Percentiles rank a stretch among this genome's conserved stretches.
Conservation (phyloP, 1,139 yeast species). For the Tardiomyces blankii region DNA sequence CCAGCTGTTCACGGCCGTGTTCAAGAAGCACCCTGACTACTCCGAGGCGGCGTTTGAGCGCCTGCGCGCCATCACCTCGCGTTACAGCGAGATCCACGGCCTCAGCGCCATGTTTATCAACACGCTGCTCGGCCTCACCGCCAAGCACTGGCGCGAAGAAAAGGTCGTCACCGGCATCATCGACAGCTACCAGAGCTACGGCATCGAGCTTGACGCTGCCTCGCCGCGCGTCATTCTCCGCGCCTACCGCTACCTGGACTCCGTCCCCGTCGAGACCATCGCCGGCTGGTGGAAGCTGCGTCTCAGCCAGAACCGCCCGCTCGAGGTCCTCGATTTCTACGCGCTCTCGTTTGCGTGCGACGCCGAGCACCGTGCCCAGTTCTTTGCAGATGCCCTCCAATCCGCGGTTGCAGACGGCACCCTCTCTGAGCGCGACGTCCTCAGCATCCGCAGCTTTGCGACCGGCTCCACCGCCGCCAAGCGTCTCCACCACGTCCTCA, state of each 20-base stretch:
- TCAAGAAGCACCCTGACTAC: slow-evolving; percentile 44
- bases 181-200: slow-evolving; percentile 47
- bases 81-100: slow-evolving; percentile 46
- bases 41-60: slow-evolving; percentile 46
- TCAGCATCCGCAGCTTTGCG: slow-evolving; percentile 5
- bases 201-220: slow-evolving; percentile 54
- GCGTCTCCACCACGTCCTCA: background rate
- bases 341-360: slow-evolving; percentile 39
- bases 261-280: slow-evolving; percentile 43
- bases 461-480: slow-evolving; percentile 4
- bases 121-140: slow-evolving; percentile 57
- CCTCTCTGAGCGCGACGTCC: slow-evolving; percentile 1
- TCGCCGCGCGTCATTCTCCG: slow-evolving; percentile 66
- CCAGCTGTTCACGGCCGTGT: slow-evolving; percentile 57
- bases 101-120: slow-evolving; percentile 68
- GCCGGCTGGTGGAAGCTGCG: slow-evolving; percentile 47
- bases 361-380: slow-evolving; percentile 7
- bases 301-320: slow-evolving; percentile 21
- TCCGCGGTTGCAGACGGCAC: slow-evolving; percentile 3
- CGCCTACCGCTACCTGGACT: slow-evolving; percentile 56
- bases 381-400: slow-evolving; percentile 7
- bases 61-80: slow-evolving; percentile 46
- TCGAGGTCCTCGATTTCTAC: slow-evolving; percentile 58
- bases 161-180: slow-evolving; percentile 53
- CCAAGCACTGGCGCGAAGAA: slow-evolving; percentile 52